phyloP scores from a whole-genome alignment of 1,284 basidiomycete genomes.

The Fomitopsis betulina region DNA sequence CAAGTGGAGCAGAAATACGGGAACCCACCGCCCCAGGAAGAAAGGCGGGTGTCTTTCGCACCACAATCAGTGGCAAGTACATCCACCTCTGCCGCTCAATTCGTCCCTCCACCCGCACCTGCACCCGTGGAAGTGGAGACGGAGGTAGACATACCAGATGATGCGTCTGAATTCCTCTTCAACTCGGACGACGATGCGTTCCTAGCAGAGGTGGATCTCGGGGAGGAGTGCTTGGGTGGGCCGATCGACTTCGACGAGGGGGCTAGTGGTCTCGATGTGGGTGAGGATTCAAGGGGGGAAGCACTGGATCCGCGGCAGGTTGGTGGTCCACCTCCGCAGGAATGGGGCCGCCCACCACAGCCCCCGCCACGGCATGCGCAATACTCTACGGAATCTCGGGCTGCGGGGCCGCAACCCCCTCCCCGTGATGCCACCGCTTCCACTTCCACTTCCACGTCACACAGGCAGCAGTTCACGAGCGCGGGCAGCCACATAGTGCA shows the following conservation, averaged over 20 bases:
- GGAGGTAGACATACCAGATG: constrained; percentile 4
- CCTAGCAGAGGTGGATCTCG: constrained; percentile 53
- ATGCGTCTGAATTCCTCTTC: constrained; percentile 44
- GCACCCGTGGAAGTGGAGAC: not conserved
- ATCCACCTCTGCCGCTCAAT: not conserved
- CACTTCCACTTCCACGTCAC: not conserved
- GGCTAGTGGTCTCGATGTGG: constrained; percentile 13
- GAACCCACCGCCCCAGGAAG: not conserved
- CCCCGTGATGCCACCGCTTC: not conserved
- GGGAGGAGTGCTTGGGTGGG: constrained; percentile 35
- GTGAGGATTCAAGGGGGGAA: not conserved
- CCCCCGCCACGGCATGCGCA: not conserved
- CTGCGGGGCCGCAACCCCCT: not conserved
- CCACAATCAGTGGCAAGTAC: not conserved
- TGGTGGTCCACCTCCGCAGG: not conserved
- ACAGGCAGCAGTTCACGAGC: constrained; percentile 10
- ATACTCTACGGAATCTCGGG: not conserved
- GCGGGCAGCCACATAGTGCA: not conserved
- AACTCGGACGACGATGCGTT: constrained; percentile 62
- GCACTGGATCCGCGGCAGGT: not conserved
- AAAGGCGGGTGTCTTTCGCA: constrained; percentile 11
- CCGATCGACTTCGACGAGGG: constrained; percentile 47
- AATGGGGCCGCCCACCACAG: not conserved
- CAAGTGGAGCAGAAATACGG: not conserved
- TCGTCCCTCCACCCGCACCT: not conserved